Evolutionary conservation across 83 land plant species (phyloP), one percentile per base, ranked within the genome.

Genomic region (Larix sibirica): DNA sequence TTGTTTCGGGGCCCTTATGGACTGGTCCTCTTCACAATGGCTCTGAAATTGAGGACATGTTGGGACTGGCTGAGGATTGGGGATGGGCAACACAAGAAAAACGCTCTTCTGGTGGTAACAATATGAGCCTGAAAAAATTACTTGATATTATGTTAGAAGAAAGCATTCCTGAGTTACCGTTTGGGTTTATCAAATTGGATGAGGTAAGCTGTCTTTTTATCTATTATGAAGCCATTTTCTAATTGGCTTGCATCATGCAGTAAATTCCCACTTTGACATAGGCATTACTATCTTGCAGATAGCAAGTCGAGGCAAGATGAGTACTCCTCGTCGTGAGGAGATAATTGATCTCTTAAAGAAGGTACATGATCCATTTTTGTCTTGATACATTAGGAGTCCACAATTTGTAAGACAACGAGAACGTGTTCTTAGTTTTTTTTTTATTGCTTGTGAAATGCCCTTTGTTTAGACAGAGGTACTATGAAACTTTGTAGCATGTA

Each of bases 1-100:
- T 87, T 64, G 89, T 97, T 40, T 94, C 97, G 23, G 99, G 98
- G 16, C 99, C 99, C 40, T 86, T 97, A 8, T 97, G 99, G 98
- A 97, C 89, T 78, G 99, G 99, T 63, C 99, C 99, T 71, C 91
- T 97, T 62, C 99, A 97, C 44, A 82, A 81, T 73, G 68, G 84
- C 17, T 64, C 58, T 21, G 91, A 86, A 83, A 54, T 97, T 0
- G 59, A 66, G 56, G 89, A 91, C 38, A 92, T 97, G 94, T 80
- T 86, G 42, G 81, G 85, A 40, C 82, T 95, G 81, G 98, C 99
- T 66, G 77, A 88, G 64, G 81, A 91, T 56, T 94, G 92, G 93
- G 95, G 90, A 59, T 97, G 99, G 99, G 75, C 83, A 40, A 78
- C 59, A 70, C 63, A 73, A 42, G 79, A 81, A 58, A 33, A 69